Evolutionary conservation across 2,329 filamentous ascomycete genomes (phyloP).

Genomic region (Exophiala mesophila): DNA sequence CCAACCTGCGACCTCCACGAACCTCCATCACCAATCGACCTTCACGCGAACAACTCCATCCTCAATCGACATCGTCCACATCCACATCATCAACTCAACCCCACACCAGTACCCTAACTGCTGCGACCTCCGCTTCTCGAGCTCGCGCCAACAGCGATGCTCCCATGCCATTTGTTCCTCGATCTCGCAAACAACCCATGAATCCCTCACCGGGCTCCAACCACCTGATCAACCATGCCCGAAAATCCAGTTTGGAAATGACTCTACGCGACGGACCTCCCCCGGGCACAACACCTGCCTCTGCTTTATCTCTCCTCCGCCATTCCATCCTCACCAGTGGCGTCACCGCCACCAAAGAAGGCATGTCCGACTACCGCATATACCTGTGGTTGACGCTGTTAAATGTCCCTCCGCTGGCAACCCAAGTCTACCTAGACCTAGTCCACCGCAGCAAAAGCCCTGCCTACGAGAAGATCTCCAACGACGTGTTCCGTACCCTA

Average conservation of each 20-base stretch:
- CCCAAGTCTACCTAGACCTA: constrained; percentile 81
- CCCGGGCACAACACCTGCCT: constrained; percentile 54
- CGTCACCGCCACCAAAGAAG: constrained; percentile 49
- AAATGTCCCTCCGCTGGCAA: constrained; percentile 76
- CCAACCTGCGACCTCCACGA: constrained; percentile 16
- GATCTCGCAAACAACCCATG: constrained; percentile 18
- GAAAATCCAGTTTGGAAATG: constrained; percentile 59
- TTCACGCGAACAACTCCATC: constrained; percentile 26
- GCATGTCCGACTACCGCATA: constrained; percentile 80
- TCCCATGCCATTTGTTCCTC: constrained; percentile 35
- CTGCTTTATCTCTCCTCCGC: constrained; percentile 41
- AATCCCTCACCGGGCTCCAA: constrained; percentile 30
- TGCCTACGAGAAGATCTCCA: constrained; percentile 94
- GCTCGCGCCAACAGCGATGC: constrained; percentile 71
- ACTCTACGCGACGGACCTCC: constrained; percentile 76
- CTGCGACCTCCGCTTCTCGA: constrained; percentile 23
- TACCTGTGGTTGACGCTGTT: constrained; percentile 96
- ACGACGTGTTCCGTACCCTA: constrained; percentile 94
- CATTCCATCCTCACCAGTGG: constrained; percentile 47
- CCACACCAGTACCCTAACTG: constrained; percentile 27
- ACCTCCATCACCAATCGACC: constrained; percentile 11
- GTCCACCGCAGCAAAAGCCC: constrained; percentile 91
- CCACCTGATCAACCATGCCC: constrained; percentile 41
- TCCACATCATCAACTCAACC: constrained; percentile 28
- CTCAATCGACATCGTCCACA: constrained; percentile 58